Conservation (phyloP, 2,329 filamentous ascomycete species). For the Hypoxylon sp. region DNA sequence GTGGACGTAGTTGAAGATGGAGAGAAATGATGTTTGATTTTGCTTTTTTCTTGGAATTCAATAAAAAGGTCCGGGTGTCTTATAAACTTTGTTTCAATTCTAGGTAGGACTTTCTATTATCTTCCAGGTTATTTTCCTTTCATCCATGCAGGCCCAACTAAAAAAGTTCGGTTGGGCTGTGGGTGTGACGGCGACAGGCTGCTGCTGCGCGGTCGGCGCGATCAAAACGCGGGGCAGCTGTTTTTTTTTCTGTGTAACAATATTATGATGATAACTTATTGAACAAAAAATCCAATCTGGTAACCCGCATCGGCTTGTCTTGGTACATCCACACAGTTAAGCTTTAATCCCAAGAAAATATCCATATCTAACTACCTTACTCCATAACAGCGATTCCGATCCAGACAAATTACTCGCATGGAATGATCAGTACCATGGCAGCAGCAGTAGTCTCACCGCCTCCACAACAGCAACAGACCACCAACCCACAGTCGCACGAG, state of each 20-base stretch:
- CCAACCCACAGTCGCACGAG: conserved; percentile 15
- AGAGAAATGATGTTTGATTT: conserved; percentile 19
- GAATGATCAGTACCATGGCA: conserved; percentile 35
- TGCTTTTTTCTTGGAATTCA: conserved; percentile 9
- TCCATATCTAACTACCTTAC: background rate
- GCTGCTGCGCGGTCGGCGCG: conserved; percentile 19
- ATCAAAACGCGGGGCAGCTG: conserved; percentile 37
- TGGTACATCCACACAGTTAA: background rate
- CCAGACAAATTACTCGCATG: conserved; percentile 18
- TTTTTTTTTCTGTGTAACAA: conserved; percentile 23
- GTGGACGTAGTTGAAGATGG: conserved; percentile 3
- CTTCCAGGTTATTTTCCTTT: background rate
- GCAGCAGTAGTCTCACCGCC: conserved; percentile 28
- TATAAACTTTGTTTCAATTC: conserved; percentile 7
- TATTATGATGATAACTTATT: conserved; percentile 20
- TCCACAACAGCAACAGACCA: conserved; percentile 26
- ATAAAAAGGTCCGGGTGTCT: conserved; percentile 16
- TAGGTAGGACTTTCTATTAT: conserved; percentile 19
- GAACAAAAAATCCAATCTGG: conserved; percentile 16
- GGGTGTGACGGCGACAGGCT: background rate
- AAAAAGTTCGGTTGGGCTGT: conserved; percentile 21
- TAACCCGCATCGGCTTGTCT: background rate
- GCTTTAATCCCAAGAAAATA: conserved; percentile 5
- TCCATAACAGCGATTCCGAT: conserved; percentile 19
- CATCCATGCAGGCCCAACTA: conserved; percentile 21